These are phyloP conservation scores for Rubia yunnanensis DNA, from an alignment of 257 asterid species.

Conservation along the genomic window DNA sequence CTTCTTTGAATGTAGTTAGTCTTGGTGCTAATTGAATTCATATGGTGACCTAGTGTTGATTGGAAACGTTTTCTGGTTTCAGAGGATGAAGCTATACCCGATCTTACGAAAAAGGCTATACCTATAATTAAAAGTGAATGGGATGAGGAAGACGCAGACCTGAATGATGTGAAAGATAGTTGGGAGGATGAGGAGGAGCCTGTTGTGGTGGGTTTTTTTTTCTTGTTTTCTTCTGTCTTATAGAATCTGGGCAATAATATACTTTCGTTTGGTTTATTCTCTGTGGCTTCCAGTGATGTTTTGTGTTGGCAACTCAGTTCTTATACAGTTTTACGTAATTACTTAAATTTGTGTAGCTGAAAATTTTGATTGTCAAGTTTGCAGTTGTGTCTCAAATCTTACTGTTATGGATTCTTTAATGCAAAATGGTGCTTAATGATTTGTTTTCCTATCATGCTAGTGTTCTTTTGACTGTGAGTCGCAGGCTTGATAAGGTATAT, in stretches of 20 bases:
- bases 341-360: background rate
- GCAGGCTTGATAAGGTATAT: background rate
- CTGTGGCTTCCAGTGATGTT: background rate
- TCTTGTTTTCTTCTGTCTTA: background rate
- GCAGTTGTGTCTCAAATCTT: background rate
- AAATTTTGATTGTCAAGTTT: background rate
- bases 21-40: background rate
- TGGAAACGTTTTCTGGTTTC: conserved; percentile 17
- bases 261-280: background rate
- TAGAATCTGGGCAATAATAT: background rate
- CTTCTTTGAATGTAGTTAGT: background rate
- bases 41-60: conserved; percentile 3
- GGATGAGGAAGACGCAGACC: conserved; percentile 89
- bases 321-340: background rate
- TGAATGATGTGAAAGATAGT: conserved; percentile 66
- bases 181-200: conserved; percentile 98
- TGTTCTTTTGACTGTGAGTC: background rate
- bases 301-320: background rate
- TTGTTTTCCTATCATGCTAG: background rate
- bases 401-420: background rate
- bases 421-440: background rate
- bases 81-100: conserved; percentile 68
- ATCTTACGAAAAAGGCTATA: conserved; percentile 46
- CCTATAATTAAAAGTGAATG: conserved; percentile 42
- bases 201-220: conserved; percentile 30